A percentile compares a stretch with the other conserved stretches of the same genome.
Evolutionary conservation across 2,329 filamentous ascomycete species (phyloP).

Genomic region (Apiospora saccharicola): DNA sequence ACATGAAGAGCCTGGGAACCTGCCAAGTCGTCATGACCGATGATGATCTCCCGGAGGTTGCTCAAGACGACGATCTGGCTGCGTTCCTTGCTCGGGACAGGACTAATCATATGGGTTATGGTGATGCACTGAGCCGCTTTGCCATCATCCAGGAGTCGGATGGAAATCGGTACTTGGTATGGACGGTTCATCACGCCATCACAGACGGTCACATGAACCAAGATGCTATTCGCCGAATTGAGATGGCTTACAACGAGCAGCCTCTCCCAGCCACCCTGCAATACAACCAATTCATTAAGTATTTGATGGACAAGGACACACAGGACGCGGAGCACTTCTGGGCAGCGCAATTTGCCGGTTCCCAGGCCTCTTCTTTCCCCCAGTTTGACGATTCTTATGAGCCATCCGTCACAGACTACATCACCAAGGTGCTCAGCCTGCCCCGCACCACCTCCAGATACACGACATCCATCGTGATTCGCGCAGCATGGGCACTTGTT

Average conservation of each 20-base stretch:
- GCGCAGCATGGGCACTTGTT: slow-evolving; percentile 50
- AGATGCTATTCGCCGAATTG: slow-evolving; percentile 18
- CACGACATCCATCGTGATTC: slow-evolving; percentile 38
- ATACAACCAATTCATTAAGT: slow-evolving; percentile 19
- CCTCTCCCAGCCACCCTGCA: slow-evolving; percentile 11
- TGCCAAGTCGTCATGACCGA: slow-evolving; percentile 8
- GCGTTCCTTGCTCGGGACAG: slow-evolving; percentile 21
- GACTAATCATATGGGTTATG: slow-evolving; percentile 14
- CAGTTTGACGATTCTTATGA: slow-evolving; percentile 21
- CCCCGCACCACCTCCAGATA: slow-evolving; percentile 44
- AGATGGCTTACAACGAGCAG: slow-evolving; percentile 24
- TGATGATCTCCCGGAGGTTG: not conserved
- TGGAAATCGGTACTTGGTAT: not conserved
- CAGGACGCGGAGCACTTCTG: not conserved
- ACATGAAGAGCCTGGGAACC: not conserved
- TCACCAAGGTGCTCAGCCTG: slow-evolving; percentile 26
- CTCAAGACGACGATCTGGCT: not conserved
- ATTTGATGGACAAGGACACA: not conserved
- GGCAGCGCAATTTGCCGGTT: not conserved
- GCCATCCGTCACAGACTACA: not conserved
- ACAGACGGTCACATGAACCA: slow-evolving; percentile 13
- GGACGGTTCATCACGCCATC: not conserved
- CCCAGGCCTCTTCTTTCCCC: not conserved
- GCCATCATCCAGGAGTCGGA: not conserved
- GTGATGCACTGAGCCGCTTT: not conserved